Evolutionary conservation across 2,329 filamentous ascomycete genomes (phyloP), one percentile per base, ranked within the genome.

Genomic region (Drechmeria coniospora): DNA sequence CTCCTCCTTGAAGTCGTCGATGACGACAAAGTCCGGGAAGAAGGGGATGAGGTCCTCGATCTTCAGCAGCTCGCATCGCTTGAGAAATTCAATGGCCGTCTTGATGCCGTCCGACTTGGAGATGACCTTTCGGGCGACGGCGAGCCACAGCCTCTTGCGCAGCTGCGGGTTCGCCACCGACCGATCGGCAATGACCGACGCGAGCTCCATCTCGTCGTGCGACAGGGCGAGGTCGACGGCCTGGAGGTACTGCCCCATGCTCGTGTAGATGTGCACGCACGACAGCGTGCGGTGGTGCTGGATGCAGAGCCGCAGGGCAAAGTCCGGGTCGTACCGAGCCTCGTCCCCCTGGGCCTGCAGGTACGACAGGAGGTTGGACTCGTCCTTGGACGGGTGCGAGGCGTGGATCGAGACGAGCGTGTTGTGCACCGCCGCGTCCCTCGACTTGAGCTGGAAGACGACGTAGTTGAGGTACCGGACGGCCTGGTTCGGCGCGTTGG

Each of bases 1-100:
- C 50, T 98, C 90, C 37, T 95, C 86, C 49, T 95, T 94, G 66
- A 98, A 98, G 51, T 95, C 90, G 48, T 98, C 90, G 36, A 98
- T 95, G 28, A 95, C 80, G 15, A 95, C 84, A 47, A 98, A 98
- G 50, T 98, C 90, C 0, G 90, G 90, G 56, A 98, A 98, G 61
- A 98, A 94, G 0, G 90, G 90, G 22, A 98, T 95, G 17, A 98
- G 58, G 45, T 98, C 90, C 56, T 98, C 90, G 37, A 98, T 98
- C 36, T 79, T 78, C 26, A 98, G 69, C 9, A 95, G 65, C 34
- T 94, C 84, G 49, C 87, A 94, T 8, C 83, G 76, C 40, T 83
- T 82, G 9, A 95, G 65, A 46, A 98, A 94, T 35, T 92, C 82
- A 39, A 98, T 92, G 2, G 90, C 90, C 18, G 78, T 69, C 54